Base-by-base conservation (phyloP, 257 asterid genomes). In the Lantana camara region DNA sequence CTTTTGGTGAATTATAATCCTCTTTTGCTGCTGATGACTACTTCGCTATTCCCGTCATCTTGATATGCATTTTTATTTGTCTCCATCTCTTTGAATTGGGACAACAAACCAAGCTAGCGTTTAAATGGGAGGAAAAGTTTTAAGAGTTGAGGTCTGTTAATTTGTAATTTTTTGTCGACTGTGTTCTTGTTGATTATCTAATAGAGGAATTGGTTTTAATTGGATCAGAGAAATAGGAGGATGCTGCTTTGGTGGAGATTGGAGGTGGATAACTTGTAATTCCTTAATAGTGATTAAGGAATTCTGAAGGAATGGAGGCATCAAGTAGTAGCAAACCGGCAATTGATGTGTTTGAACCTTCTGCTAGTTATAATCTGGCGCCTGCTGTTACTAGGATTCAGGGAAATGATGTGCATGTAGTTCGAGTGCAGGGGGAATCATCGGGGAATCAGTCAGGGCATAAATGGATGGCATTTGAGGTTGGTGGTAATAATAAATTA, bases 381-480 rank as follows among this genome's bases (percentile, higher is more conserved):
- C 52, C 58, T 53, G 56, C 41, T 44, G 60, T 44, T 49, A 55
- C 60, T 57, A 72, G 60, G 67, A 54, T 57, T 29, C 72, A 64
- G 44, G 70, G 63, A n/a, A 23, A 46, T 57, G 79, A 55, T 62
- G 68, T 79, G 40, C 53, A 68, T 69, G 80, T 63, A 61, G 24
- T 64, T 66, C 64, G 75, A 34, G 35, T 1, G 67, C 63, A 54
- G 59, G 91, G 80, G 44, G 79, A 53, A 45, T 58, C 24, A 29
- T 67, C 80, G 9, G 63, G 53, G 54, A 64, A 37, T 42, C 48
- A 20, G 50, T 23, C 66, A 15, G 64, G 64, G n/a, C 63, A 61
- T 63, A 90, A 72, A 69, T 88, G 97, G 97, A 88, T 88, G 95
- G 95, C 93, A 9, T 85, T 91, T 69, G 86, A 74, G 27, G 29